Base-by-base conservation (phyloP, 352 stramenopile genomes). In the Aphanomyces astaci region DNA sequence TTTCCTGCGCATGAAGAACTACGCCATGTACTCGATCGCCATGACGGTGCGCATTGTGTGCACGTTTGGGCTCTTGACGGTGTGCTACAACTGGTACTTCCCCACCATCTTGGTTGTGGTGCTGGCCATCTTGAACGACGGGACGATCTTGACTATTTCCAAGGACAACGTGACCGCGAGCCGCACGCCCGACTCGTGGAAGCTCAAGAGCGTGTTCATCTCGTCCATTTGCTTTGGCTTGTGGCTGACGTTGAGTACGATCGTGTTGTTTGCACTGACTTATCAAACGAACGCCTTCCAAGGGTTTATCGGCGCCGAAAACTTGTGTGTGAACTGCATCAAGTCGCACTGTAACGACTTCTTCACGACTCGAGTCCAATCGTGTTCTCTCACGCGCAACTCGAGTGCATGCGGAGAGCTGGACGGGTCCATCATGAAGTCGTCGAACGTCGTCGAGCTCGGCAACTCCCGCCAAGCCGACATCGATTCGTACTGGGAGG, bases 71-170 rank as follows among this genome's bases (percentile, higher is more conserved):
- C 73, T 76, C 2, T 62, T 87, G 27, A 78, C 80, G 13, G 84
- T 90, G 33, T 60, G 59, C 62, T 78, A 70, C 28, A 78, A 81
- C 30, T 86, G 77, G 65, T 71, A 76, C 46, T 76, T 90, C 1
- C 69, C 86, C 30, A 78, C 80, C 4, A 54, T 88, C 4, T 71
- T 82, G n/a, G 72, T 90, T 27, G 83, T 90, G 39, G 72, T 90
- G 28, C 67, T 90, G 30, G 82, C 82, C 11, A 64, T 90, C 2
- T 46, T 88, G 15, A 90, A 90, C 73, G 80, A 90, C 56, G 76
- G 82, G 17, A 75, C 72, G 33, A 76, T 77, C 32, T 59, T 75
- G 43, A 74, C 73, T 0, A 77, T 77, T 32, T 56, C 73, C 0
- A 64, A 77, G 36, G 73, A 77, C 65, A 64, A 77, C 33, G 73